A percentile compares a stretch with the other conserved stretches of the same genome.
These are phyloP conservation scores for Withania somnifera DNA, from an alignment of 305 asterid genomes.

Conservation along the genomic window DNA sequence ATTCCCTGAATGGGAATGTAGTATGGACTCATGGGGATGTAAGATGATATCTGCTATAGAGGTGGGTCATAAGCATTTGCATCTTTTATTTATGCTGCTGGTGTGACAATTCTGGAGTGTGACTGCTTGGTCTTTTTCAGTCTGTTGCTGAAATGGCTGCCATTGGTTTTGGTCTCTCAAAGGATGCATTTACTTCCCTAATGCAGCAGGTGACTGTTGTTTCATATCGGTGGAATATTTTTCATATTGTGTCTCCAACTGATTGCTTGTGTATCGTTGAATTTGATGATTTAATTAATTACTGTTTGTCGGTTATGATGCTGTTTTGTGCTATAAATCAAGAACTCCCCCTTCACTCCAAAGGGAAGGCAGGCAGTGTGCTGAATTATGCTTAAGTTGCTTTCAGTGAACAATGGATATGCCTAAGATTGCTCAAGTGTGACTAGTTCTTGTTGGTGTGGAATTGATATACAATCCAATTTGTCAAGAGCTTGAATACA, in stretches of 20 bases:
- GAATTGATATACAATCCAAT: background rate
- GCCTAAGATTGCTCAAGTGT: background rate
- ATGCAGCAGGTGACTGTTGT: slow-evolving; percentile 70
- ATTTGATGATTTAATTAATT: background rate
- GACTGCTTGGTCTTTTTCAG: slow-evolving; percentile 29
- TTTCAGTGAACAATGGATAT: background rate
- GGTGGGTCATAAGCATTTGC: slow-evolving; percentile 27
- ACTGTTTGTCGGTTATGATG: background rate
- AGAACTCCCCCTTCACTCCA: background rate
- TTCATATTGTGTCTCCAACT: slow-evolving; percentile 9
- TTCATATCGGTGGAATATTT: background rate
- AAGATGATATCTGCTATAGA: slow-evolving; percentile 90
- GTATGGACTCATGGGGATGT: slow-evolving; percentile 91
- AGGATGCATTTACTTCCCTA: slow-evolving; percentile 89
- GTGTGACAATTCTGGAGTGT: background rate
- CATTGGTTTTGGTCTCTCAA: slow-evolving; percentile 83
- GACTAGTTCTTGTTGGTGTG: background rate
- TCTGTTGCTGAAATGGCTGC: slow-evolving; percentile 98
- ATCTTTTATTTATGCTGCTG: background rate
- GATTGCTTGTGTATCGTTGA: background rate
- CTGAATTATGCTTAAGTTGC: background rate
- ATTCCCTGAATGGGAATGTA: slow-evolving; percentile 78
- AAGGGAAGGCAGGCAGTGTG: background rate
- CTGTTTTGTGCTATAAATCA: background rate
- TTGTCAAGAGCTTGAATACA: background rate